Evolutionary conservation across 225 moss, liverwort and hornwort species (phyloP), one percentile per base, ranked within the genome.

Genomic region (Sphagnum tenellum): DNA sequence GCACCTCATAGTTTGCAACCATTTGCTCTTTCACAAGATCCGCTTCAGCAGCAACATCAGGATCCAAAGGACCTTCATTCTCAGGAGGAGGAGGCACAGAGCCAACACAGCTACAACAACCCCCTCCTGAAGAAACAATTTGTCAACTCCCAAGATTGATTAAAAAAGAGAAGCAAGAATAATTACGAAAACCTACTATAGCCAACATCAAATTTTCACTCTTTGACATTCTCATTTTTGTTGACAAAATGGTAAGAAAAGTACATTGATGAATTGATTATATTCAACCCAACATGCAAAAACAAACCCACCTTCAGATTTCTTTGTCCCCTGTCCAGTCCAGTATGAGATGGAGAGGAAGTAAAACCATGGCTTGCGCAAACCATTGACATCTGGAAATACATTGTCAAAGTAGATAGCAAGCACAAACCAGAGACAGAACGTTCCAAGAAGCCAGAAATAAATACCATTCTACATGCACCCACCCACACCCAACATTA

Each of bases 331-430:
- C 67, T 79, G 86, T 66, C 96, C 96, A 45, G 75, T 78, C 96
- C 96, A 96, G 73, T 83, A 96, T 61, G 83, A 82, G 65, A 92
- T 86, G 9, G 72, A 81, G 44, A 96, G 81, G 57, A 96, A 92
- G 78, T 96, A 96, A 49, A 83, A 81, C 69, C 88, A 92, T 63
- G 96, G 86, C 76, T 96, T 96, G 67, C 88, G 82, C 63, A 96
- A 92, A 64, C 96, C 96, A 60, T 96, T 92, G 12, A 84, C 96
- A 80, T 98, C 92, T 44, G 96, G 90, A 44, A 98, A 74, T 5
- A 92, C 83, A 49, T 98, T 98, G 77, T 98, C 96, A 61, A 98
- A 72, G 75, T 92, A 98, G 68, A 98, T 59, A 10, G 96, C 96
- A 49, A 92, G 76, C 60, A 72, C 48, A 65, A 92, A 82, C 90